Evolutionary conservation across 768 basidiomycete species (phyloP), one percentile per base, ranked within the genome.

Genomic region (Hericium erinaceus): DNA sequence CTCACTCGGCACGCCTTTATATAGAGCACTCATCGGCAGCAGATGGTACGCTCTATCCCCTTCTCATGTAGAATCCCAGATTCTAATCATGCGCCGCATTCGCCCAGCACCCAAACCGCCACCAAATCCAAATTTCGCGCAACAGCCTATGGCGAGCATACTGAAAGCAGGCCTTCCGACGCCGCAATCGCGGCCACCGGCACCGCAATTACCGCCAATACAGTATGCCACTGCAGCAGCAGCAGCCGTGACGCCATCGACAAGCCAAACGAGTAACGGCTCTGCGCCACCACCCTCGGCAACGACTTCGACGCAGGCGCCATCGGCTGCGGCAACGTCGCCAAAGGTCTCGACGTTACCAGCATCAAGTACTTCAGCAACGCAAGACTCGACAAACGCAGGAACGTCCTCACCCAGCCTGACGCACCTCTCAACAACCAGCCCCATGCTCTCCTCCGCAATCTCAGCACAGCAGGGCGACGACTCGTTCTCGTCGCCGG

Each of bases 161-260:
- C 73, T 94, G 62, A 93, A 93, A 70, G 80, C 82, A 38, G 81
- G 83, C 20, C 69, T 90, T n/a, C 80, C 80, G 20, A 68, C 74
- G 56, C 69, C 81, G 62, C 75, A 80, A 56, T 79, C 77, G 58
- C 81, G 77, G 55, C 79, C 80, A 62, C 77, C 76, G 37, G 69
- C 24, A 20, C 50, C 55, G 12, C 11, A 78, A 20, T 70, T 91
- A 57, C 88, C 92, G 48, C 88, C 92, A 12, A 89, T 95, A 67
- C 80, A 89, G 52, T 97, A 97, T 68, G 87, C 95, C 37, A 83
- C 92, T n/a, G 93, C 92, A 0, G 95, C 93, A 2, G 94, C 92
- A 1, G 80, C 80, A 6, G 80, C 80, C 5, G 77, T 80, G 20
- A 67, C 72, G 9, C 64, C 74, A 33, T 60, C 68, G 55, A 48